Conservation (phyloP, 2,329 filamentous ascomycete species). For the Alternaria incomplexa region DNA sequence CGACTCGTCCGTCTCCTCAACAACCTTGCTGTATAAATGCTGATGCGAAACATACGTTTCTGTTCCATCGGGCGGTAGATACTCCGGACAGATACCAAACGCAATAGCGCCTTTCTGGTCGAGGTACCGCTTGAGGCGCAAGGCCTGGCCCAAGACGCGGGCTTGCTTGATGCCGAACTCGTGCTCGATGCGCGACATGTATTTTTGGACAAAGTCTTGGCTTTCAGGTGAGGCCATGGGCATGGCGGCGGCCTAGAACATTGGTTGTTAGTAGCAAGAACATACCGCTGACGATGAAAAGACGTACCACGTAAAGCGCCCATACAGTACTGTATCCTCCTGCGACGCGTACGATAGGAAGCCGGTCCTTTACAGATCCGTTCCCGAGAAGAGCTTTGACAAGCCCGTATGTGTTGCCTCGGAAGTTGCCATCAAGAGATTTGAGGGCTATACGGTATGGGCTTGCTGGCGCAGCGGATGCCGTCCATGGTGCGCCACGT, state of each 20-base stretch:
- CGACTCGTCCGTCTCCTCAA: background rate
- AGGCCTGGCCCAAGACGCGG: slow-evolving; percentile 30
- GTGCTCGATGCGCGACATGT: slow-evolving; percentile 69
- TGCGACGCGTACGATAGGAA: slow-evolving; percentile 40
- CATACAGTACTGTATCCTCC: slow-evolving; percentile 42
- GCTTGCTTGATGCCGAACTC: slow-evolving; percentile 46
- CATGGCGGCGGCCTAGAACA: slow-evolving; percentile 30
- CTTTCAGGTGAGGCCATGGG: slow-evolving; percentile 29
- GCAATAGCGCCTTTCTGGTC: slow-evolving; percentile 4
- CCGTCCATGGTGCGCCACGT: background rate
- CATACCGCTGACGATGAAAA: background rate
- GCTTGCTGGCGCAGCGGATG: background rate
- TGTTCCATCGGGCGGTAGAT: slow-evolving; percentile 13
- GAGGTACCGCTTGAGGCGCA: slow-evolving; percentile 28
- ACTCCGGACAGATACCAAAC: slow-evolving; percentile 1
- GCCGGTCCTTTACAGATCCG: slow-evolving; percentile 15
- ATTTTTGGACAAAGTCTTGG: slow-evolving; percentile 31
- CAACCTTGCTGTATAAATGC: background rate
- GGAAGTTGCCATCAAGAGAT: slow-evolving; percentile 34
- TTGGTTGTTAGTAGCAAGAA: background rate
- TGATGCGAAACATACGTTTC: slow-evolving; percentile 10
- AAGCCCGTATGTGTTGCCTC: background rate
- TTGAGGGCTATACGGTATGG: background rate
- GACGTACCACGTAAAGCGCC: slow-evolving; percentile 34
- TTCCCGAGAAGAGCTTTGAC: background rate